Evolutionary conservation across 2,329 filamentous ascomycete species (phyloP).

Genomic region (Exophiala alcalophila): DNA sequence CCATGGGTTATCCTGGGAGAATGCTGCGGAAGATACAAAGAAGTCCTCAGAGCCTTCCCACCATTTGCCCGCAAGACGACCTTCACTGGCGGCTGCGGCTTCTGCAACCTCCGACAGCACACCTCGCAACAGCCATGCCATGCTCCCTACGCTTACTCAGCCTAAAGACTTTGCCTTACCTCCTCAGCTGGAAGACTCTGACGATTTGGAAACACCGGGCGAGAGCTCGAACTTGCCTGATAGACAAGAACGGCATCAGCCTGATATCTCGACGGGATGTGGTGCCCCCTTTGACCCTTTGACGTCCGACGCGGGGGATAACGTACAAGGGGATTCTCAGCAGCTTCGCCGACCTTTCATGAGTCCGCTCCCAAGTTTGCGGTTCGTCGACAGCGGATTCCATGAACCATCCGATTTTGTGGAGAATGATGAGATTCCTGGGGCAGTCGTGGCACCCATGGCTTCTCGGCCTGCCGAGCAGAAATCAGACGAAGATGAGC

Average conservation of each 20-base stretch:
- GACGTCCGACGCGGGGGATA: not conserved
- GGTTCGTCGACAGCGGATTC: slow-evolving; percentile 24
- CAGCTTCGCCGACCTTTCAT: too few species aligned
- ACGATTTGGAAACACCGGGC: not conserved
- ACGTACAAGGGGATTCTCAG: not conserved
- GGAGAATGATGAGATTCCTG: not conserved
- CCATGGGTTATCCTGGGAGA: not conserved
- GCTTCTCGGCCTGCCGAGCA: too few species aligned
- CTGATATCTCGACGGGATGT: too few species aligned
- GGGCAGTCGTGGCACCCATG: too few species aligned
- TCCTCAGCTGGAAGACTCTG: not conserved
- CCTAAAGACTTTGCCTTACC: too few species aligned
- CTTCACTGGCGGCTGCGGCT: slow-evolving; percentile 14
- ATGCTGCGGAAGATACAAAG: not conserved
- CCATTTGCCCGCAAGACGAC: slow-evolving; percentile 5
- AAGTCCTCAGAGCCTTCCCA: not conserved
- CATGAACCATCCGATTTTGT: slow-evolving; percentile 17
- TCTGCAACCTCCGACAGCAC: slow-evolving; percentile 26
- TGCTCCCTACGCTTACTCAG: slow-evolving; percentile 10
- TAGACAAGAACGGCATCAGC: too few species aligned
- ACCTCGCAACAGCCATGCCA: slow-evolving; percentile 25
- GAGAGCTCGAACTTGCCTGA: too few species aligned
- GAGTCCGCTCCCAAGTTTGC: slow-evolving; percentile 19
- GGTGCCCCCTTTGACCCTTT: not conserved
- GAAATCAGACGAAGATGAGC: too few species aligned